Evolutionary conservation across 345 rosid genomes (phyloP), one percentile per base, ranked within the genome.

Genomic region (Nasturtium officinale): DNA sequence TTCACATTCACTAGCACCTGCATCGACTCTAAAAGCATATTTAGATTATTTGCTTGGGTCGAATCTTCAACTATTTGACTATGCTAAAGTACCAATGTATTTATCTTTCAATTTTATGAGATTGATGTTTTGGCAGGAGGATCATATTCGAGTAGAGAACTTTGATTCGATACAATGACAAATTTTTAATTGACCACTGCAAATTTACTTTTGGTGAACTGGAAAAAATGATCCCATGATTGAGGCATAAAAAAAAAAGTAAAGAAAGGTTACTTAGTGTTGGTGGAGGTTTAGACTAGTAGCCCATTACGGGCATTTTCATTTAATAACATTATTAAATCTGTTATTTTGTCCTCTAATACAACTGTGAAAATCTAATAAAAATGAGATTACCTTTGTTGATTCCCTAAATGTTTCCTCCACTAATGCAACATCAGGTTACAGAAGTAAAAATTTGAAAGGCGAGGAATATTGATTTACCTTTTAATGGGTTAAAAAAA

Each of bases 261-360:
- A 48, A 57, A 58, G 73, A 37, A 66, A 74, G 26, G 13, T 74
- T n/a, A n/a, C n/a, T n/a, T 74, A 65, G 72, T 74, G 67, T 66
- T 74, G 67, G 67, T 74, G 72, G 78, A 66, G 61, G 72, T 61
- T 74, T 74, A 46, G 59, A n/a, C 57, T 33, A 65, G 72, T 57
- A 65, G 66, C 78, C 53, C 78, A 65, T 65, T 66, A 65, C 48
- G 45, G 45, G 60, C 9, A 56, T 65, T 66, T 65, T 65, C 5
- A 25, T 65, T 52, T 65, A 43, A 57, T 64, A n/a, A 32, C 11
- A 33, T 65, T 25, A 45, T 74, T 74, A 66, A 58, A 58, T 26
- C 43, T 48, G n/a, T 58, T 57, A 38, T 38, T 58, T 66, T 74
- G 67, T 74, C 72, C 61, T 58, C 43, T 66, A 46, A 73, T 55